A percentile compares a stretch with the other conserved stretches of the same genome.
Evolutionary conservation across 2,329 filamentous ascomycete species (phyloP).

Genomic region (Leptographium procerum): DNA sequence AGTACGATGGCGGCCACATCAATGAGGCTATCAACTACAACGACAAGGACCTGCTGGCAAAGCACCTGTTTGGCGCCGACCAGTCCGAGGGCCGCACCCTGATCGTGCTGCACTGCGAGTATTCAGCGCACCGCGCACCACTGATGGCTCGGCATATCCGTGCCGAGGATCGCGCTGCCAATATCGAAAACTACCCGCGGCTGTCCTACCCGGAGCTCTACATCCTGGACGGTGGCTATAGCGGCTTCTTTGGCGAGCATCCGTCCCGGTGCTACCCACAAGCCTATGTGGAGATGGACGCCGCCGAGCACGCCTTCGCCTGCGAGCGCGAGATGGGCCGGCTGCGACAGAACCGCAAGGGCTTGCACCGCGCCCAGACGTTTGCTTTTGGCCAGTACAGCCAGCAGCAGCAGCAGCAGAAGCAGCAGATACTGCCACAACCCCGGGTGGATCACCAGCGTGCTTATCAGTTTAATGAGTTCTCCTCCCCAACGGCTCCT

Average conservation of each 20-base stretch:
- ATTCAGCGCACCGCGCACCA: conserved; percentile 90
- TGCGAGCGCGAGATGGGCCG: conserved; percentile 93
- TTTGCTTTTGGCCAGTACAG: conserved; percentile 76
- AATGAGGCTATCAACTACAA: conserved; percentile 91
- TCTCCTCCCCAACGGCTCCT: conserved; percentile 43
- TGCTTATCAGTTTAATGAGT: conserved; percentile 3
- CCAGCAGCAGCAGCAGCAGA: neutral
- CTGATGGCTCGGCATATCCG: conserved; percentile 94
- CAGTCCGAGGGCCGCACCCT: conserved; percentile 54
- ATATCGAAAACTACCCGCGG: conserved; percentile 74
- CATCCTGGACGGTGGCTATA: conserved; percentile 93
- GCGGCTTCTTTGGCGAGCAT: conserved; percentile 75
- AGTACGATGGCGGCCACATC: conserved; percentile 95
- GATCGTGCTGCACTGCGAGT: conserved; percentile 94
- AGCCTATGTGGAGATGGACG: conserved; percentile 94
- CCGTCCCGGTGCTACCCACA: conserved; percentile 78
- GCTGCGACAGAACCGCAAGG: conserved; percentile 73
- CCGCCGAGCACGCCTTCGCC: conserved; percentile 79
- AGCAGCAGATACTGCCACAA: neutral
- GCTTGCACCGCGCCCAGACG: conserved; percentile 78
- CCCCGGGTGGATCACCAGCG: neutral
- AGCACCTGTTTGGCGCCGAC: conserved; percentile 56
- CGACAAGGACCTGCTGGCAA: conserved; percentile 79
- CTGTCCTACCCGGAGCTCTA: conserved; percentile 96
- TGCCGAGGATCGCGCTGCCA: conserved; percentile 73